These are phyloP conservation scores for Manihot esculenta DNA, from an alignment of 441 rosid genomes.

Conservation along the genomic window DNA sequence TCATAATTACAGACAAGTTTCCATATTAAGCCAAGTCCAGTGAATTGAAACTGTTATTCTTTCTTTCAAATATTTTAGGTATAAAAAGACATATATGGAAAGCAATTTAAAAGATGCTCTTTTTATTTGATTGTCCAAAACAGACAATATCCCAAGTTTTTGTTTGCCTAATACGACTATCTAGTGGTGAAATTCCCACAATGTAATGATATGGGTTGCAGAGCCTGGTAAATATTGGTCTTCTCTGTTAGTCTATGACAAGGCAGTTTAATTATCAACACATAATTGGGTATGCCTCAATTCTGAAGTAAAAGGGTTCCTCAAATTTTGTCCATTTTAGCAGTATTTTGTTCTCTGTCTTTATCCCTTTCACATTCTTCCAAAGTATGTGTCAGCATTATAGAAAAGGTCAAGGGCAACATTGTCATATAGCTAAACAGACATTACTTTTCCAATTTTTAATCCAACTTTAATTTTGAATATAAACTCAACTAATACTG, in stretches of 20 bases:
- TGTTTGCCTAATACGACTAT: background rate
- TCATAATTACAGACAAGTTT: background rate
- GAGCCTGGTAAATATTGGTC: too few relatives aligned
- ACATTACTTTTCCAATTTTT: conserved; percentile 25
- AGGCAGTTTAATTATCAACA: conserved; percentile 6
- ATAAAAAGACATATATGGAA: too few relatives aligned
- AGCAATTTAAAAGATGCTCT: background rate
- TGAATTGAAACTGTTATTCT: background rate
- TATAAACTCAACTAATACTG: conserved; percentile 4
- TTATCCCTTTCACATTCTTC: conserved; percentile 22
- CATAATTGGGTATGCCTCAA: conserved; percentile 5
- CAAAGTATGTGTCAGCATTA: conserved; percentile 23
- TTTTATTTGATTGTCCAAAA: background rate
- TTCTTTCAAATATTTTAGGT: background rate
- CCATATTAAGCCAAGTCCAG: background rate
- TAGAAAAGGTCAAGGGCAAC: conserved; percentile 22
- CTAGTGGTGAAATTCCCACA: background rate
- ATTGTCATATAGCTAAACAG: conserved; percentile 48
- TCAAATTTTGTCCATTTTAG: conserved; percentile 23
- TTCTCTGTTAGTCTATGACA: conserved; percentile 4
- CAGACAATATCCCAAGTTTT: background rate
- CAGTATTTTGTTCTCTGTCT: conserved; percentile 10
- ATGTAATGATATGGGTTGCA: too few relatives aligned
- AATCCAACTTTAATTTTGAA: conserved; percentile 16
- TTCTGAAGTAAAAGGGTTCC: conserved; percentile 1